A percentile compares a stretch with the other conserved stretches of the same genome.
Conservation (phyloP, 345 rosid species). For the Camelina laxa region DNA sequence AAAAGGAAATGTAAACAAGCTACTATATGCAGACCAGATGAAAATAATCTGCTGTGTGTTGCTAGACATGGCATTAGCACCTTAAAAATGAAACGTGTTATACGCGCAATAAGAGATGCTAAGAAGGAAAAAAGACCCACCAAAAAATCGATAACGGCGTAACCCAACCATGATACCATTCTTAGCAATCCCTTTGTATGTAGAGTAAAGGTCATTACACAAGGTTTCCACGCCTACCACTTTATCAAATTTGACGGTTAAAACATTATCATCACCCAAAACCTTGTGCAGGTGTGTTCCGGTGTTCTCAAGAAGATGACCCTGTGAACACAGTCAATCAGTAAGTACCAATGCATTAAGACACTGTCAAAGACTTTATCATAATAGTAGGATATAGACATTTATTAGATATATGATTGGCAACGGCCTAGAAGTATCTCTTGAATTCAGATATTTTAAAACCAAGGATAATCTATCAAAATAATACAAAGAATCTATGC, state of each 20-base stretch:
- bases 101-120: not conserved
- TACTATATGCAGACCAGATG: not conserved
- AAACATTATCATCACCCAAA: conserved; percentile 76
- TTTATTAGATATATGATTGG: no score
- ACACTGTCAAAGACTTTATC: not conserved
- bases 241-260: conserved; percentile 59
- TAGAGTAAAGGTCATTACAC: conserved; percentile 3
- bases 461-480: no score
- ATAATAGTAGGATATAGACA: not conserved
- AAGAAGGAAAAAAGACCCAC: conserved; percentile 46
- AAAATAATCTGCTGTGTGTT: not conserved
- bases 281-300: conserved; percentile 71
- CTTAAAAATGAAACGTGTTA: not conserved
- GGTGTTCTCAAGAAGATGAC: conserved; percentile 52
- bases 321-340: conserved; percentile 49
- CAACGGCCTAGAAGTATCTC: no score
- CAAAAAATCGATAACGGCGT: conserved; percentile 71
- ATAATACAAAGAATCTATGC: no score
- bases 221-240: not conserved
- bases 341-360: conserved; percentile 6
- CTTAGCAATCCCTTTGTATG: conserved; percentile 50
- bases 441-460: no score
- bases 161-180: conserved; percentile 68
- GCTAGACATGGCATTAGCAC: no score
- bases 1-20: conserved; percentile 16